These are phyloP conservation scores for Hymenoscyphus fraxineus DNA, from an alignment of 2,329 filamentous ascomycete genomes.

Conservation along the genomic window DNA sequence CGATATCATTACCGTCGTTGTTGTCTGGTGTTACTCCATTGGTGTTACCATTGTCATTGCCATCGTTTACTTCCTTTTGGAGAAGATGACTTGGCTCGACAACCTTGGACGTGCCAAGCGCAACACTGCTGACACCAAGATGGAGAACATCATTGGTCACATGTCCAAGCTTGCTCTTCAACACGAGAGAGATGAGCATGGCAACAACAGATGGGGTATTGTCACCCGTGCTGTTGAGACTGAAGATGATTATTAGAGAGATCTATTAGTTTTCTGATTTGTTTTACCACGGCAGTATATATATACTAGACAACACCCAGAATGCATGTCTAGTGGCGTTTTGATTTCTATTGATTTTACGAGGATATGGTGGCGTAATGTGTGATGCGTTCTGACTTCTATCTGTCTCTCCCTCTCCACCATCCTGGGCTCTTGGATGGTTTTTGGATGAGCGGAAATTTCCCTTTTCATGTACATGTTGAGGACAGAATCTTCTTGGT, in stretches of 20 bases:
- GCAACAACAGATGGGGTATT: conserved; percentile 27
- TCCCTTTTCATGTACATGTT: background rate
- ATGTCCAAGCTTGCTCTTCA: conserved; percentile 61
- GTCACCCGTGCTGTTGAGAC: conserved; percentile 30
- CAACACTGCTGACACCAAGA: conserved; percentile 56
- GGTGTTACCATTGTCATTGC: conserved; percentile 62
- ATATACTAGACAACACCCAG: background rate
- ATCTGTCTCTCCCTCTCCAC: background rate
- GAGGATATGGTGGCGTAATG: conserved; percentile 1
- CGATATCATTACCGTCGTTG: conserved; percentile 57
- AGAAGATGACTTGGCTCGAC: conserved; percentile 55
- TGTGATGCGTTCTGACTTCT: background rate
- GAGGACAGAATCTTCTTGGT: conserved; percentile 1
- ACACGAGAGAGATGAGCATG: conserved; percentile 51
- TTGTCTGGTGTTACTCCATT: conserved; percentile 64
- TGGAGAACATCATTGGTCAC: conserved; percentile 64
- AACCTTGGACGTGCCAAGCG: conserved; percentile 62
- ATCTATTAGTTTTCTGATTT: background rate
- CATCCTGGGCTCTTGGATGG: background rate
- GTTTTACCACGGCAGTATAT: background rate
- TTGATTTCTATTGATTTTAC: background rate
- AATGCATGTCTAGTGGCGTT: background rate
- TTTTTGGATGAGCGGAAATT: background rate
- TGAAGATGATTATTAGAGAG: conserved; percentile 34
- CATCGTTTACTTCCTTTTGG: conserved; percentile 61